Conservation (phyloP, 176 grass and related monocot species). For the Paspalum notatum region DNA sequence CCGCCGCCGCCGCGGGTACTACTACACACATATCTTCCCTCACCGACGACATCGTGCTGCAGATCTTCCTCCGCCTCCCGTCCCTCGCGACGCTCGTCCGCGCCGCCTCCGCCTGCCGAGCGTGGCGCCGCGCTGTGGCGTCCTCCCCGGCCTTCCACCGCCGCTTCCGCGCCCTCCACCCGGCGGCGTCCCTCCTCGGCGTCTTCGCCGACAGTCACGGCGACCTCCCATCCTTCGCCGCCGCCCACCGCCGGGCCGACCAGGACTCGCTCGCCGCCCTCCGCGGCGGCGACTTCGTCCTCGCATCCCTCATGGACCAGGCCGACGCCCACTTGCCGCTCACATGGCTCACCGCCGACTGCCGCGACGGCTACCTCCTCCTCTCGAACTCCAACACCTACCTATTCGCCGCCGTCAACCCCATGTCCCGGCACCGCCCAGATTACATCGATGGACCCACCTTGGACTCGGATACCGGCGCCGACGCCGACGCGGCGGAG, state of each 20-base stretch:
- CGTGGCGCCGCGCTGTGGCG: no score
- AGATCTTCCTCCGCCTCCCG: not conserved
- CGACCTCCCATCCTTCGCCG: not conserved
- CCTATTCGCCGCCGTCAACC: not conserved
- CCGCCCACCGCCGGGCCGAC: not conserved
- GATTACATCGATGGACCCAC: not conserved
- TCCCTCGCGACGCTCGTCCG: not conserved
- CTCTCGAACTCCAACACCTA: not conserved
- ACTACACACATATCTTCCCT: no score
- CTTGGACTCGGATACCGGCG: no score
- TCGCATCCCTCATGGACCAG: not conserved
- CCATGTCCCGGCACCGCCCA: not conserved
- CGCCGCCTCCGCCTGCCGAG: not conserved
- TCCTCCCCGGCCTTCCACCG: not conserved
- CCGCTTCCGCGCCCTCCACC: not conserved
- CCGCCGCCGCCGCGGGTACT: no score
- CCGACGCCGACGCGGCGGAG: not conserved
- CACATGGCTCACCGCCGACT: not conserved
- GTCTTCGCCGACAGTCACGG: not conserved
- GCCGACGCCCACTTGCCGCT: not conserved
- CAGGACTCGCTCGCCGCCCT: not conserved
- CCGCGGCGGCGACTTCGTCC: slow-evolving; percentile 15
- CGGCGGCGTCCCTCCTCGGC: not conserved
- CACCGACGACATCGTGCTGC: no score
- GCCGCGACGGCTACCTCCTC: slow-evolving; percentile 25